Evolutionary conservation across 2,329 filamentous ascomycete species (phyloP).

Genomic region (Epichloe gansuensis): DNA sequence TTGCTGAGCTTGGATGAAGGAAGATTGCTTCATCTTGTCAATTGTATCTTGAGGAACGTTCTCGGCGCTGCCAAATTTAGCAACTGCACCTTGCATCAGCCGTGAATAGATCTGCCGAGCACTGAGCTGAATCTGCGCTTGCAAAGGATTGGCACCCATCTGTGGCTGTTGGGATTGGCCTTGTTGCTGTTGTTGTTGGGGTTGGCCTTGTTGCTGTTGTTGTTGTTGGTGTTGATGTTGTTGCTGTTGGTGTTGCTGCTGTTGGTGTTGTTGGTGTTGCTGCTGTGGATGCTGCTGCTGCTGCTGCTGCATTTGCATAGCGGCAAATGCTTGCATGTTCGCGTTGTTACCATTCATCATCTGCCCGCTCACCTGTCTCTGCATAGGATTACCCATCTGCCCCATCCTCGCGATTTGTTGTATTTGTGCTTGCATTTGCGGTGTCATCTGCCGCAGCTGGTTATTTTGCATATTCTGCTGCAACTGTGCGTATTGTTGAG

Average conservation of each 20-base stretch:
- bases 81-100: conserved; percentile 21
- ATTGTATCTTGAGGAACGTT: conserved; percentile 34
- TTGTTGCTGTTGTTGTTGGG: conserved; percentile 9
- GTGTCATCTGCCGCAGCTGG: conserved; percentile 21
- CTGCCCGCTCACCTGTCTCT: conserved; percentile 24
- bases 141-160: conserved; percentile 13
- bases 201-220: conserved; percentile 18
- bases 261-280: conserved; percentile 4
- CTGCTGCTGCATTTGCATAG: conserved; percentile 24
- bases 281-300: conserved; percentile 20
- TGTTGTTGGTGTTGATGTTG: conserved; percentile 12
- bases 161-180: conserved; percentile 21
- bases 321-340: conserved; percentile 27
- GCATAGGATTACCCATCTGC: conserved; percentile 27
- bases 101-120: conserved; percentile 27
- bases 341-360: conserved; percentile 30
- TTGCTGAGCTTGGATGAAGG: conserved; percentile 25
- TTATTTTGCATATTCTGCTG: conserved; percentile 29
- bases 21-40: conserved; percentile 32
- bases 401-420: conserved; percentile 27
- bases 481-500: conserved; percentile 31
- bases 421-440: conserved; percentile 26
- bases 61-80: conserved; percentile 28
- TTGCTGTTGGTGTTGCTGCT: conserved; percentile 21
- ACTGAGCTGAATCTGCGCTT: conserved; percentile 22